Base-by-base conservation (phyloP, 225 moss, liverwort and hornwort species). In the Sphagnum tenellum region DNA sequence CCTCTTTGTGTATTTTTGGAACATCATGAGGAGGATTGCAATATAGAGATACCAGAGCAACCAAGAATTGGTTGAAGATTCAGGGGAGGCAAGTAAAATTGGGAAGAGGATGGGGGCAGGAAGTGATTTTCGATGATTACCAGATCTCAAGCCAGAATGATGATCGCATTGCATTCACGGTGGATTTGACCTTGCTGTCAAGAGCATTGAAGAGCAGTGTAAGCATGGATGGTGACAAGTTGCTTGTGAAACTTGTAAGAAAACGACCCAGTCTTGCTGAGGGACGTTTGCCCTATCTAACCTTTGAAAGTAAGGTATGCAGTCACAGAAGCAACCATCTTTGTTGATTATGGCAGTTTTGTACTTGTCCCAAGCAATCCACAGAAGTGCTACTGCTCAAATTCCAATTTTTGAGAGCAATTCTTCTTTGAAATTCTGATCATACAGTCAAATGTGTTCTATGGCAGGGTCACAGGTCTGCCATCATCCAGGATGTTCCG, bases 401-500 rank as follows among this genome's bases (percentile, higher is more conserved):
- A 12, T 62, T 63, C 14, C 11, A 49, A 12, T 13, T 44, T 4
- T 5, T 3, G 52, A 60, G 45, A 12, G 14, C 5, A 6, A 9
- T 6, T 44, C 53, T 66, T 53, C 52, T 6, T 53, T 66, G 1
- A 53, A 66, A 5, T 3, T 52, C 7, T 52, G 52, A 52, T 29
- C 29, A 29, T 5, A 52, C 52, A 52, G 0, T 52, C 6, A 52
- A 52, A 6, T 52, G 52, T 52, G 52, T 0, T 52, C 9, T 6
- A 52, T 69, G 70, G 75, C 92, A 96, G 92, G 96, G 96, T 13
- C 79, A 83, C 3, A 88, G 88, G 69, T 92, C 96, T 70, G 90
- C 92, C 50, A 85, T 93, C 47, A 87, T 98, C 60, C 96, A 98
- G 71, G 96, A 98, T 76, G 96, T 90, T 64, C 96, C 92, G 10